A percentile compares a stretch with the other conserved stretches of the same genome.
These are phyloP conservation scores for Holtermannia corniformis DNA, from an alignment of 768 basidiomycete genomes.

Conservation along the genomic window DNA sequence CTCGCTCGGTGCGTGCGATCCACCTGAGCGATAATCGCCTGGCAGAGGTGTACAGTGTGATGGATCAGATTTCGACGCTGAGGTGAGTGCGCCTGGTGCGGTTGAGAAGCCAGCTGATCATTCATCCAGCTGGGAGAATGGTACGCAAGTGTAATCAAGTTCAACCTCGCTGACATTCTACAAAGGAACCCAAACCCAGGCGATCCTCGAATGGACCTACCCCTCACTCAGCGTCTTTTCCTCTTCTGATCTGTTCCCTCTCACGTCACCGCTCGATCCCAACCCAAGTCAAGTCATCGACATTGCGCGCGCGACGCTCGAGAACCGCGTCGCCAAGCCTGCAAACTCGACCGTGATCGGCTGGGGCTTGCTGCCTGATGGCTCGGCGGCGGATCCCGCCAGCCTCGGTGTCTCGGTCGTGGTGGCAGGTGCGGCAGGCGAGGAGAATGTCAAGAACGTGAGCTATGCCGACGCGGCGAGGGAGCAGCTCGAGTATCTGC, in stretches of 20 bases:
- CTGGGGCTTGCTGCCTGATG: conserved; percentile 25
- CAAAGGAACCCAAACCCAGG: conserved; percentile 26
- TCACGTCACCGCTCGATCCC: conserved; percentile 4
- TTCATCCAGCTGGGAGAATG: conserved; percentile 38
- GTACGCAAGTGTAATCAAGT: neutral
- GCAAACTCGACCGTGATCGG: neutral
- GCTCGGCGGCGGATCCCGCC: conserved; percentile 38
- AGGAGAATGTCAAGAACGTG: conserved; percentile 21
- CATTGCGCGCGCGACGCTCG: conserved; percentile 29
- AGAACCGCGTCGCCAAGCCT: conserved; percentile 23
- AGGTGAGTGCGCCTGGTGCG: conserved; percentile 13
- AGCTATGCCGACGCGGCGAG: conserved; percentile 33
- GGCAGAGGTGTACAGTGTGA: conserved; percentile 27
- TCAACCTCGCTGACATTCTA: neutral
- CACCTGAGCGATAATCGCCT: conserved; percentile 21
- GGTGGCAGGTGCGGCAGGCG: conserved; percentile 24
- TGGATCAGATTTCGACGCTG: conserved; percentile 24
- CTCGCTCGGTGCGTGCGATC: no score
- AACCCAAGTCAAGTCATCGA: conserved; percentile 17
- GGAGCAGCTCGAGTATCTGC: conserved; percentile 28
- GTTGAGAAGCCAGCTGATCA: neutral
- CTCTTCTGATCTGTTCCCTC: conserved; percentile 15
- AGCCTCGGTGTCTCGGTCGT: conserved; percentile 33
- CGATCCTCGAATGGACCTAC: conserved; percentile 34
- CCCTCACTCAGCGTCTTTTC: conserved; percentile 30